phyloP scores from a whole-genome alignment of 73 alveolate species.

The Paramecium biaurelia region DNA sequence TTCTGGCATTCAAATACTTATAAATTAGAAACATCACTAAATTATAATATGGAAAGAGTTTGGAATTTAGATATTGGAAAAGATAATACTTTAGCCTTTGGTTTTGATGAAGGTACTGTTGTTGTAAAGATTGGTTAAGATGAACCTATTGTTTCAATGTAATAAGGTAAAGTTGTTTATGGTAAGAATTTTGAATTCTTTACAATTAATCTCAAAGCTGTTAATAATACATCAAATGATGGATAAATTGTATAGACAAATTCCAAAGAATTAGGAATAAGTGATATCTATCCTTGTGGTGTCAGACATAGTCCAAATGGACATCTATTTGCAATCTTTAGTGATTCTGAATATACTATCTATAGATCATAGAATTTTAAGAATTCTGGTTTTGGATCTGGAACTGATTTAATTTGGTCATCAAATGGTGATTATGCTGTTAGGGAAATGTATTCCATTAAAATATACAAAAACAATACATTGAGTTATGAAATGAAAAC shows the following conservation, averaged over 20 bases:
- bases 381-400: conserved; percentile 73
- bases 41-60: conserved; percentile 73
- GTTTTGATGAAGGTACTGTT: conserved; percentile 98
- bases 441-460: conserved; percentile 69
- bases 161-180: conserved; percentile 83
- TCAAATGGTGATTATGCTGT: conserved; percentile 78
- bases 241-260: conserved; percentile 65
- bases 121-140: conserved; percentile 98
- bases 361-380: conserved; percentile 73
- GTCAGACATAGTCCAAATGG: conserved; percentile 97
- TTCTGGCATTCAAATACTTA: conserved; percentile 97
- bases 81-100: conserved; percentile 88
- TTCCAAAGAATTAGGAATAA: conserved; percentile 83
- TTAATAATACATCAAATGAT: not conserved
- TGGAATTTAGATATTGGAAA: conserved; percentile 37
- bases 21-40: conserved; percentile 89
- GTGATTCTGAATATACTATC: conserved; percentile 85
- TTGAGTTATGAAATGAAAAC: conserved; percentile 80
- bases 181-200: conserved; percentile 87
- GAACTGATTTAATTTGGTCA: conserved; percentile 79
- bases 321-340: conserved; percentile 86
- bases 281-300: conserved; percentile 93
- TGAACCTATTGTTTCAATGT: conserved; percentile 90
- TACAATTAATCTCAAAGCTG: conserved; percentile 84
- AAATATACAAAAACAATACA: conserved; percentile 39